Conservation (phyloP, 352 stramenopile species). For the Phytophthora foliorum region DNA sequence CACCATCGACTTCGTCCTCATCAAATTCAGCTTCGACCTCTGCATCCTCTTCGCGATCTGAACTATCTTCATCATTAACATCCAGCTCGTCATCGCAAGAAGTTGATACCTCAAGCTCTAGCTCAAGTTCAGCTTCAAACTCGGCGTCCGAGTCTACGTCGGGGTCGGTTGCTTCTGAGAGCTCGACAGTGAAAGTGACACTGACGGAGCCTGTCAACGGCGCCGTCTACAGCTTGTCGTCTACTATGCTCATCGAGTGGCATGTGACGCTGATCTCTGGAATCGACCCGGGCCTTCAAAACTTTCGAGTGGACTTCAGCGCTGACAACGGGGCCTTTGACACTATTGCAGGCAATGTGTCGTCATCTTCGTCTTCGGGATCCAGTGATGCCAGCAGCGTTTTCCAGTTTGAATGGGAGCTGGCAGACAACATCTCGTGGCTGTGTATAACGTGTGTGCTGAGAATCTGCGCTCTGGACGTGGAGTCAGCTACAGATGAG, state of each 20-base stretch:
- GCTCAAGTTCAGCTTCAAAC: slow-evolving; percentile 19
- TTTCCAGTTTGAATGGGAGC: slow-evolving; percentile 61
- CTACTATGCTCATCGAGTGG: slow-evolving; percentile 55
- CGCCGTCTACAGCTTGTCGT: slow-evolving; percentile 55
- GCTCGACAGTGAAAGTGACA: slow-evolving; percentile 39
- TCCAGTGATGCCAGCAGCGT: slow-evolving; percentile 13
- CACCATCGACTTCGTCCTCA: slow-evolving; percentile 4
- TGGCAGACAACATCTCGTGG: slow-evolving; percentile 47
- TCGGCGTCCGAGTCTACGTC: slow-evolving; percentile 19
- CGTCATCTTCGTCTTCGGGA: slow-evolving; percentile 1
- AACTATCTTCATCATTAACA: slow-evolving; percentile 1
- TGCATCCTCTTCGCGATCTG: not conserved
- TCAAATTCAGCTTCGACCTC: slow-evolving; percentile 4
- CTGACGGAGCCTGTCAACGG: slow-evolving; percentile 53
- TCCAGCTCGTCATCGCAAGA: not conserved
- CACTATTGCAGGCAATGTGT: slow-evolving; percentile 40
- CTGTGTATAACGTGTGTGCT: slow-evolving; percentile 60
- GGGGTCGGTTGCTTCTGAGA: slow-evolving; percentile 19
- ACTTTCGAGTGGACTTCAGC: slow-evolving; percentile 61
- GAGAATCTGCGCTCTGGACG: slow-evolving; percentile 45
- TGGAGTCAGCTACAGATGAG: slow-evolving; percentile 16
- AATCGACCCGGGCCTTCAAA: slow-evolving; percentile 28
- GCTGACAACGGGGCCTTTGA: slow-evolving; percentile 47
- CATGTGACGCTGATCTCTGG: slow-evolving; percentile 38
- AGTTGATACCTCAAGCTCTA: slow-evolving; percentile 11